Evolutionary conservation across 768 basidiomycete genomes (phyloP).

Genomic region (Hygrocybe punicea): DNA sequence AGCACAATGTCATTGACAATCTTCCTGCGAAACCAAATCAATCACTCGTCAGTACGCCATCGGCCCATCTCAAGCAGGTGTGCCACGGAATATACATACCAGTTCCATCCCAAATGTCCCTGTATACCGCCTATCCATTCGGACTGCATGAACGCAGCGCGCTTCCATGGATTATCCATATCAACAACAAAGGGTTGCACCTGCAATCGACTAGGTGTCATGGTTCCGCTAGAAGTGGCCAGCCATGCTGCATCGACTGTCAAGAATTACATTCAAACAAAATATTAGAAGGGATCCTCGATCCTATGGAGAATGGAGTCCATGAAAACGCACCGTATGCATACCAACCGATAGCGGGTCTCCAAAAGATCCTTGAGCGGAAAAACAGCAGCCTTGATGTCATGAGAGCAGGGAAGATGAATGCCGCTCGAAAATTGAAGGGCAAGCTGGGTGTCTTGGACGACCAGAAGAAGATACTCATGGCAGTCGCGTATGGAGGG

Average conservation of each 20-base stretch:
- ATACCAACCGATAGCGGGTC: constrained; percentile 14
- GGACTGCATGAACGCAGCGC: too few relatives aligned
- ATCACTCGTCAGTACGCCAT: background rate
- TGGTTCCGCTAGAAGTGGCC: background rate
- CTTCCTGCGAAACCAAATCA: background rate
- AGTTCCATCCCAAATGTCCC: background rate
- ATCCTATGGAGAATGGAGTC: constrained; percentile 16
- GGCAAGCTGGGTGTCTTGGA: constrained; percentile 8
- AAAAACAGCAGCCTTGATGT: constrained; percentile 7
- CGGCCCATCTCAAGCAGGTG: too few relatives aligned
- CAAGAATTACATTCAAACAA: background rate
- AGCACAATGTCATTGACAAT: background rate
- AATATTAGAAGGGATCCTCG: constrained; percentile 12
- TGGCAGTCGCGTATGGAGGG: constrained; percentile 22
- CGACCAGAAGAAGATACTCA: constrained; percentile 20
- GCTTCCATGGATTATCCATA: too few relatives aligned
- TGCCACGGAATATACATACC: background rate
- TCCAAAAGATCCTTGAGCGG: too few relatives aligned
- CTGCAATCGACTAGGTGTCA: background rate
- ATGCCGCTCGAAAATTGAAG: constrained; percentile 9
- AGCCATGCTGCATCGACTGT: background rate
- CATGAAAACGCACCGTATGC: constrained; percentile 10
- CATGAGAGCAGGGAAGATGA: constrained; percentile 12
- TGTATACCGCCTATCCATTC: constrained; percentile 21
- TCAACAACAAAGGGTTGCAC: too few relatives aligned